phyloP scores from a whole-genome alignment of 2,329 filamentous ascomycete genomes.

The Sporothrix euskadiensis region DNA sequence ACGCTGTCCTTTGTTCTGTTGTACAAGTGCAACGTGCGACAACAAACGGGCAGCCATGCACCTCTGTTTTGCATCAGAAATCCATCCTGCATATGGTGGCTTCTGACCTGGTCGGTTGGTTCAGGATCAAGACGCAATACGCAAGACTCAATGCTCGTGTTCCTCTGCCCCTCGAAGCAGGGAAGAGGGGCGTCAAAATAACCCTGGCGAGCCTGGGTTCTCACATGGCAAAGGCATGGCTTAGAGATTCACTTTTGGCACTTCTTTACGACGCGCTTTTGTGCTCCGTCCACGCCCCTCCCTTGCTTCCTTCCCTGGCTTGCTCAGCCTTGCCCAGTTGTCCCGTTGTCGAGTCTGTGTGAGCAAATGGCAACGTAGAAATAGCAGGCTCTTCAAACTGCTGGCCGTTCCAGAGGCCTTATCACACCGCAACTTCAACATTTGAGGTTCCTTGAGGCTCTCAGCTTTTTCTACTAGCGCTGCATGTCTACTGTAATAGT shows the following conservation, averaged over 20 bases:
- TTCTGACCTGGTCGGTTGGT: background rate
- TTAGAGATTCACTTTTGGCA: background rate
- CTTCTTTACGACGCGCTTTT: background rate
- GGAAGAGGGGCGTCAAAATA: background rate
- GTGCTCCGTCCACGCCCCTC: background rate
- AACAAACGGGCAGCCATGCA: background rate
- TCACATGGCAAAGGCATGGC: background rate
- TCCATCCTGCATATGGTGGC: background rate
- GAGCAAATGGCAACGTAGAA: background rate
- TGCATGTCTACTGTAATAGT: background rate
- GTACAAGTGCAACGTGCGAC: background rate
- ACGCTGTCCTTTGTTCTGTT: background rate
- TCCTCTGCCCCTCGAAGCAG: background rate
- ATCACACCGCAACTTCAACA: conserved; percentile 17
- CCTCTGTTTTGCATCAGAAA: background rate
- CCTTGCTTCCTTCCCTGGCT: background rate
- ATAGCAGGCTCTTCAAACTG: background rate
- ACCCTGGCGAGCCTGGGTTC: background rate
- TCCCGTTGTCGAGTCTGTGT: background rate
- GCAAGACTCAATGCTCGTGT: background rate
- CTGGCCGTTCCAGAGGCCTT: background rate
- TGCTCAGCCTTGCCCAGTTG: background rate
- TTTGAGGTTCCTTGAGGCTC: too few species aligned
- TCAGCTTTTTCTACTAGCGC: background rate
- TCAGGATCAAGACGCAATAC: background rate